These are phyloP conservation scores for Serpula lacrymans DNA, from an alignment of 768 basidiomycete species.

Conservation along the genomic window DNA sequence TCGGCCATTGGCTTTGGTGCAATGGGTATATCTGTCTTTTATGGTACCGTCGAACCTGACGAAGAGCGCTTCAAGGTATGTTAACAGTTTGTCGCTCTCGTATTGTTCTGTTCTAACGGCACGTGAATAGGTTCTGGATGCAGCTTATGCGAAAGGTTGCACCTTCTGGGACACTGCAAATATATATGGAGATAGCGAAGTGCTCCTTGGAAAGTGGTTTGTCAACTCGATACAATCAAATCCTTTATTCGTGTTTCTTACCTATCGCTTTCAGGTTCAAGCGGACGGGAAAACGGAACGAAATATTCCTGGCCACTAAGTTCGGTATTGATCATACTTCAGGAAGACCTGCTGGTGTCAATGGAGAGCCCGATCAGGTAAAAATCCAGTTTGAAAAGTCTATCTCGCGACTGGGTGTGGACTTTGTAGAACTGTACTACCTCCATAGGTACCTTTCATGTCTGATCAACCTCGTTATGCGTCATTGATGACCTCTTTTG, in stretches of 20 bases:
- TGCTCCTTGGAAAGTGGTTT: slow-evolving; percentile 43
- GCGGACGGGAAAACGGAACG: slow-evolving; percentile 39
- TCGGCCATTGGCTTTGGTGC: slow-evolving; percentile 57
- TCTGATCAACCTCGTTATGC: not conserved
- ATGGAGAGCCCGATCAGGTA: slow-evolving; percentile 41
- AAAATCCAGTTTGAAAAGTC: slow-evolving; percentile 35
- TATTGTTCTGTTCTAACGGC: too few relatives aligned
- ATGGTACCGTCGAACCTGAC: slow-evolving; percentile 45
- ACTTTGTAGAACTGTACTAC: slow-evolving; percentile 45
- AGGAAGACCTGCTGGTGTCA: slow-evolving; percentile 19
- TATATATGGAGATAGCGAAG: slow-evolving; percentile 40
- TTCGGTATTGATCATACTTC: slow-evolving; percentile 37
- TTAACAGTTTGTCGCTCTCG: too few relatives aligned
- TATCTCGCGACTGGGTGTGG: slow-evolving; percentile 39
- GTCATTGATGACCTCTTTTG: not conserved
- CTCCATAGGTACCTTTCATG: slow-evolving; percentile 40
- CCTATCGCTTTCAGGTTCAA: slow-evolving; percentile 40
- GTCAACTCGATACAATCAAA: too few relatives aligned
- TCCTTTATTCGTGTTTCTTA: not conserved
- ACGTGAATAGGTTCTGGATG: slow-evolving; percentile 44
- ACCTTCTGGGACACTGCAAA: slow-evolving; percentile 49
- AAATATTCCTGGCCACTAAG: slow-evolving; percentile 67
- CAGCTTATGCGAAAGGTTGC: slow-evolving; percentile 36
- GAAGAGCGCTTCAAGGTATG: slow-evolving; percentile 58
- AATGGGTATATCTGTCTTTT: slow-evolving; percentile 53